Base-by-base conservation (phyloP, 495 filamentous ascomycete species). In the Talaromyces stipitatus region DNA sequence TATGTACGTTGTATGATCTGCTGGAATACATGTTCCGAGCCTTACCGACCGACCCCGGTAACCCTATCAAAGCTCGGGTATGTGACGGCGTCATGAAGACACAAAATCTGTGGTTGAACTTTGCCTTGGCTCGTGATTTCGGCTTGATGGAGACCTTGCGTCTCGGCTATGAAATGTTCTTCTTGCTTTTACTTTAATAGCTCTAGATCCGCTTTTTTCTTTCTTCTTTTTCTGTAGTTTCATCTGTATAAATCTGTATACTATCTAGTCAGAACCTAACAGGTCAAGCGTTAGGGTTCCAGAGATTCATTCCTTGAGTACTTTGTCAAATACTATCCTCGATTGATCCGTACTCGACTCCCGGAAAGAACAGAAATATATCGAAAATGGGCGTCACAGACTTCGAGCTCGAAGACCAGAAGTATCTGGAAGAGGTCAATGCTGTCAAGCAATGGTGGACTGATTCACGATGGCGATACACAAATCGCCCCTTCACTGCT, bases 381-480 rank as follows among this genome's bases (percentile, higher is more conserved):
- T 3, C 24, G 23, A 61, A 60, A 53, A 81, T 80, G 75, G 72
- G 74, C 69, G 69, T 68, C 24, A 32, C 50, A 12, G 26, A 45
- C 12, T 72, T 88, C 62, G 82, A 88, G 60, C 74, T 78, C 56
- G 94, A 97, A 73, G 89, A 97, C 65, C 79, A 87, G 63, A 71
- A 83, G 56, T 97, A 85, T 73, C 73, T 80, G 65, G 80, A 83
- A 43, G 94, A 98, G 64, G 89, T 97, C 58, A 80, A 85, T 63
- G 85, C 85, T 58, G 87, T 97, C 56, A 87, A 97, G 79, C 73
- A 86, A 70, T 98, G 94, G 94, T 98, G 94, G 94, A 82, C 79
- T 20, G 89, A 94, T 60, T 81, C 89, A 36, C 79, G 94, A 78
- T 98, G 94, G 94, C 80, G 90, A 65, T 83, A 90, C 71, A 98